Evolutionary conservation across 352 stramenopile genomes (phyloP).

Genomic region (Phytophthora fragariae): DNA sequence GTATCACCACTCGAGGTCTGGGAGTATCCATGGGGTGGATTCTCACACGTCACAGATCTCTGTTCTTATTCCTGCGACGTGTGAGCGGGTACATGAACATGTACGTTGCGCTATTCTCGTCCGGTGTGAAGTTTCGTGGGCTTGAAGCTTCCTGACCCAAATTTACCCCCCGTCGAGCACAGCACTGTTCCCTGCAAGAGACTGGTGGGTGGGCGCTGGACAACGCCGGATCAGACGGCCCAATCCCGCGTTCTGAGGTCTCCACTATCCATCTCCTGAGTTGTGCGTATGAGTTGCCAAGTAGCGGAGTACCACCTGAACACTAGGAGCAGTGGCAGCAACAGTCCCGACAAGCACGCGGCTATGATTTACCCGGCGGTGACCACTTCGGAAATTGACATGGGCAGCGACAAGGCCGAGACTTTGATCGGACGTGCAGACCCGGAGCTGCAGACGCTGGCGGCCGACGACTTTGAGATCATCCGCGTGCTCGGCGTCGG

Average conservation of each 20-base stretch:
- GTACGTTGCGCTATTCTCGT: conserved; percentile 19
- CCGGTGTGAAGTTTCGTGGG: conserved; percentile 14
- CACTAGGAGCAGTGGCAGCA: neutral
- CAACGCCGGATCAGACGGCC: conserved; percentile 16
- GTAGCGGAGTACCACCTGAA: conserved; percentile 22
- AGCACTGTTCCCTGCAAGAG: conserved; percentile 19
- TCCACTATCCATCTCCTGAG: conserved; percentile 26
- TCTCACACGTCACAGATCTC: conserved; percentile 14
- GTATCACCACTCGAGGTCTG: neutral
- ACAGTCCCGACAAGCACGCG: conserved; percentile 19
- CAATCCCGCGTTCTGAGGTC: conserved; percentile 14
- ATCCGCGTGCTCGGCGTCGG: conserved; percentile 76
- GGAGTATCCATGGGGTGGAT: neutral
- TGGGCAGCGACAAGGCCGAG: conserved; percentile 25
- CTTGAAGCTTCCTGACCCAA: conserved; percentile 17
- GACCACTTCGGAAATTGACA: conserved; percentile 20
- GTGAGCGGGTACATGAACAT: conserved; percentile 11
- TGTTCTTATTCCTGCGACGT: conserved; percentile 41
- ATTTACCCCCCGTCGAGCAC: conserved; percentile 6
- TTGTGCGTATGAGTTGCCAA: conserved; percentile 36
- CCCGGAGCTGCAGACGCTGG: conserved; percentile 49
- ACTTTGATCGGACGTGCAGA: conserved; percentile 28
- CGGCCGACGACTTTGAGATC: conserved; percentile 70
- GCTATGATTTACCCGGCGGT: conserved; percentile 28
- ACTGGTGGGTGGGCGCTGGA: conserved; percentile 19